phyloP scores from a whole-genome alignment of 768 basidiomycete genomes.

The Suillus variegatus region DNA sequence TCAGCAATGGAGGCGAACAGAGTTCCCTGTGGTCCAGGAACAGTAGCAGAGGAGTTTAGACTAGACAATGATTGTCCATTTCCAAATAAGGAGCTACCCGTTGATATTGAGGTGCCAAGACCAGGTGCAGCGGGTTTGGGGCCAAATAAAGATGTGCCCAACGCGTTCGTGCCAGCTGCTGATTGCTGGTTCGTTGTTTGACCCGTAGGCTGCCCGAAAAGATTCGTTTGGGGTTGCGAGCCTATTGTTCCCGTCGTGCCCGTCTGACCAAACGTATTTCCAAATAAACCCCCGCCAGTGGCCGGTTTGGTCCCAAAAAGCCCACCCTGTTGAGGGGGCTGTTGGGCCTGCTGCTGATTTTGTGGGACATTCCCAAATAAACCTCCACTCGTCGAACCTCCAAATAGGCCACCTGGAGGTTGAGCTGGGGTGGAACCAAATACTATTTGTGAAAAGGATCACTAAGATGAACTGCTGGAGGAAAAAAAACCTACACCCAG shows the following conservation, averaged over 20 bases:
- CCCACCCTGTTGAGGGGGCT: conserved; percentile 30
- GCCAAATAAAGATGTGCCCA: conserved; percentile 51
- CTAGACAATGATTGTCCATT: conserved; percentile 27
- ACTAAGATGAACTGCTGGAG: conserved; percentile 10
- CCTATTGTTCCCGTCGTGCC: conserved; percentile 31
- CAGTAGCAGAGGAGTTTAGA: conserved; percentile 42
- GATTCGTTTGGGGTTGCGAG: conserved; percentile 29
- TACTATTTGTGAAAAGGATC: not conserved
- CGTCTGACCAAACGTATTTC: conserved; percentile 48
- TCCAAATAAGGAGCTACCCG: conserved; percentile 43
- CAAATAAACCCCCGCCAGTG: conserved; percentile 44
- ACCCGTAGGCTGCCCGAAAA: conserved; percentile 57
- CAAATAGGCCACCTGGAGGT: conserved; percentile 23
- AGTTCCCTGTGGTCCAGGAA: conserved; percentile 53
- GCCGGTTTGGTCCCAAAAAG: conserved; percentile 34
- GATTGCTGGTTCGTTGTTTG: conserved; percentile 43
- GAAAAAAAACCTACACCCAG: conserved; percentile 38
- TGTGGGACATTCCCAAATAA: conserved; percentile 35
- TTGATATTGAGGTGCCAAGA: conserved; percentile 45
- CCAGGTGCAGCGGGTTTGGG: conserved; percentile 51
- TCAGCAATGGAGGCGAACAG: conserved; percentile 89
- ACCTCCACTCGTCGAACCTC: conserved; percentile 29
- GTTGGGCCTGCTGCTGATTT: conserved; percentile 40
- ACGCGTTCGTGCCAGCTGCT: conserved; percentile 29
- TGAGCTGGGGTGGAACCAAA: conserved; percentile 31